Evolutionary conservation across 2,329 filamentous ascomycete genomes (phyloP), one percentile per base, ranked within the genome.

Genomic region (Aphanoascus verrucosus): DNA sequence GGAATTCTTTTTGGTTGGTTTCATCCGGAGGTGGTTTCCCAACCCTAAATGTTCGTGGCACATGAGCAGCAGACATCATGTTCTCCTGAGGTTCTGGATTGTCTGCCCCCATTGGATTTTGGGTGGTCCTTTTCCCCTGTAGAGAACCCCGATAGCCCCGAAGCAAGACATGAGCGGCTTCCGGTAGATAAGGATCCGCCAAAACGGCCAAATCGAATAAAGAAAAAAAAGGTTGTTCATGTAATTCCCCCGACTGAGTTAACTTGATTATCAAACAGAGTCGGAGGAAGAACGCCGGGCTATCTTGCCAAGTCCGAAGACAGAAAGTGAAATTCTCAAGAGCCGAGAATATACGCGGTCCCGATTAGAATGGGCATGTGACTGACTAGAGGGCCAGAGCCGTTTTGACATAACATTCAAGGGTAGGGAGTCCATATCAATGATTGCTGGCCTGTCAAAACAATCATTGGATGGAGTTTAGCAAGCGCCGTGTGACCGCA

Each of bases 1-100:
- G 49, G 38, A 44, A 28, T 43, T 6, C 31, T 6, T 37, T 52
- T 17, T 31, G 42, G 41, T 31, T 52, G 49, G 41, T 52, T 38
- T 52, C 49, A 52, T 52, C 49, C 49, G 49, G 40, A 31, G 4
- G 37, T 45, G 23, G 49, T 45, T 38, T 11, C 49, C 41, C 49
- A 45, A 52, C 49, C 49, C 49, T 52, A 52, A 45, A 52, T 45
- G 8, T 12, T 17, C 12, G 49, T 52, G 17, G 28, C 38, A 45
- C 49, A 45, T 45, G 49, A 34, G 37, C 11, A 43, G 38, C 49
- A 37, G 49, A 45, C 28, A 31, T 3, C 41, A 7, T 38, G 15
- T 38, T 45, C 49, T 45, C 17, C 40, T 52, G 19, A 19, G 28
- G 32, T 52, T 52, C 49, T 52, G 49, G 49, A 52, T 40, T 49